A percentile compares a stretch with the other conserved stretches of the same genome.
Conservation (phyloP, 305 asterid genomes). For the Rubia peregrina region DNA sequence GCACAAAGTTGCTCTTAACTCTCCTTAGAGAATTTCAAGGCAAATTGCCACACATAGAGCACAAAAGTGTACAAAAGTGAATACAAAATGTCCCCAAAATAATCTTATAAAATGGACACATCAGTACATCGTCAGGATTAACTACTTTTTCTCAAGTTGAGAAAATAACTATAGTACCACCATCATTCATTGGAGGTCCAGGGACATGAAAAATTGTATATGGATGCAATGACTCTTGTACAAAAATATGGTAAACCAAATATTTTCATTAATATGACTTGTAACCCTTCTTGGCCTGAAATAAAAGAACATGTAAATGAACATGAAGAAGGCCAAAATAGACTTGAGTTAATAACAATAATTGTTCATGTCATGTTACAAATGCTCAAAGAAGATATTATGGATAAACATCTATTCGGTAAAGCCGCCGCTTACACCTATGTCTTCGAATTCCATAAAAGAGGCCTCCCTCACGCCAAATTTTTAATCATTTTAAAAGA, state of each 20-base stretch:
- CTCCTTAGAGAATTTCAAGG: too few relatives aligned
- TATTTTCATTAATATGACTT: background rate
- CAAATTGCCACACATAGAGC: too few relatives aligned
- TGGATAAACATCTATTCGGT: background rate
- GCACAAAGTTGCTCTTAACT: too few relatives aligned
- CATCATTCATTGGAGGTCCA: background rate
- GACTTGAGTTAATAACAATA: background rate
- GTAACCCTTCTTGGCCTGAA: background rate
- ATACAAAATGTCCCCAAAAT: too few relatives aligned
- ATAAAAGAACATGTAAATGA: background rate
- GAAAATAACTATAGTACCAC: background rate
- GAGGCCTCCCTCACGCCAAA: background rate
- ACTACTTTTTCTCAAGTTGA: background rate
- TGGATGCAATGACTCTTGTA: background rate
- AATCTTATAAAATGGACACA: too few relatives aligned
- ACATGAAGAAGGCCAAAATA: background rate
- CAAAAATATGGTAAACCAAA: background rate
- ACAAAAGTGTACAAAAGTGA: too few relatives aligned
- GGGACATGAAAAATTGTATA: background rate
- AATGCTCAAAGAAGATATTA: background rate
- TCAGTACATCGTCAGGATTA: too few relatives aligned
- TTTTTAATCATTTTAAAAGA: background rate
- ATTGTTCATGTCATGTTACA: background rate
- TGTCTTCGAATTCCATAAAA: background rate
- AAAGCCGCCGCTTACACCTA: background rate